Evolutionary conservation across 75 land plant genomes (phyloP), one percentile per base, ranked within the genome.

Genomic region (Adiantum capillusveneris): DNA sequence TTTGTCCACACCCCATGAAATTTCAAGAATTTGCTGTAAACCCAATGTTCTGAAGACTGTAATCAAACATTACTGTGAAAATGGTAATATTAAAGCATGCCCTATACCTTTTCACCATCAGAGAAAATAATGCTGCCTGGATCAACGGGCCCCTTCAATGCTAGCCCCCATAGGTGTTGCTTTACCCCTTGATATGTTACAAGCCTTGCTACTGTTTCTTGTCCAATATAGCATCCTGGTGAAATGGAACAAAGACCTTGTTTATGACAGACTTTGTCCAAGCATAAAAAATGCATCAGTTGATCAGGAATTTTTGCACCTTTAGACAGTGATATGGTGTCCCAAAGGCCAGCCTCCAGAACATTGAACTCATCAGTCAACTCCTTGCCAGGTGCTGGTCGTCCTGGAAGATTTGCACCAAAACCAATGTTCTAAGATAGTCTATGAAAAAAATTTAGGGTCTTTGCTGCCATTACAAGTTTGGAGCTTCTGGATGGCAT

Each of bases 261-360:
- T 34, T 9, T 34, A 34, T 9, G 7, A 34, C 9, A 34, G 37
- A 34, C 37, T 9, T 5, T 34, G 9, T 5, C 37, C 37, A 34
- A 9, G 3, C 37, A 9, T 3, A 34, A 34, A 34, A 34, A 34
- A 3, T 34, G 37, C 37, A 34, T 5, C 37, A 34, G 6, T 17
- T 46, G 50, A 46, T 6, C 13, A 46, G 14, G 14, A 6, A 46
- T 41, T 41, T 41, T 14, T 41, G 6, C 17, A 88, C 93, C 93
- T 77, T 88, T 88, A 56, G 79, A 70, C 46, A 79, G 50, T 29
- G 93, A 88, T 53, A 88, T 75, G 20, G 89, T 77, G n/a, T 68
- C 68, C 89, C 93, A 88, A 0, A 88, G 78, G 51, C 93, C 88
- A 65, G 88, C 93, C 67, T 88, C 93, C 25, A 88, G 78, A 18